phyloP scores from a whole-genome alignment of 495 filamentous ascomycete genomes.

The Achaetomiella virescens region DNA sequence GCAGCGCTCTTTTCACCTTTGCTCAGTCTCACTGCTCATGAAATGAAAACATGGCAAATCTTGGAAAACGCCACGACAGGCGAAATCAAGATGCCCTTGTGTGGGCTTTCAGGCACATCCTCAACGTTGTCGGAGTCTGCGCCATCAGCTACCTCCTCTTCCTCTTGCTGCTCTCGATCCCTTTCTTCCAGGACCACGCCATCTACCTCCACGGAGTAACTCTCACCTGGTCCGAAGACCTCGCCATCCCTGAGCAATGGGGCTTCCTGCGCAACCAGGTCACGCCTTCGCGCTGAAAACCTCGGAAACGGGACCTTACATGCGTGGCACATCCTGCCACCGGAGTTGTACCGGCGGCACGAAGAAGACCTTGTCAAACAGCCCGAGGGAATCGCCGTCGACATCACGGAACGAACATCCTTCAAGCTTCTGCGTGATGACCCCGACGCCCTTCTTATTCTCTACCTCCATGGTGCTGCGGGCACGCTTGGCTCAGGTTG shows the following conservation, averaged over 20 bases:
- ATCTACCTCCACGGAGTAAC: conserved; percentile 65
- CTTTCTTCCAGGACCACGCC: conserved; percentile 42
- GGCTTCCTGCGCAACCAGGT: conserved; percentile 75
- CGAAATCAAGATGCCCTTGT: too few relatives aligned
- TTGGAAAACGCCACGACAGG: too few relatives aligned
- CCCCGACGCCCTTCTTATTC: conserved; percentile 51
- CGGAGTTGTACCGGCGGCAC: conserved; percentile 53
- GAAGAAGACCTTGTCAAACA: conserved; percentile 45
- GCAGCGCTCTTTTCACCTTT: too few relatives aligned
- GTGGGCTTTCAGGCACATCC: too few relatives aligned
- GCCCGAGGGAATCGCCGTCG: conserved; percentile 35
- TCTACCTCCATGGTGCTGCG: conserved; percentile 52
- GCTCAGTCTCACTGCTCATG: too few relatives aligned
- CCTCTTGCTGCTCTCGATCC: conserved; percentile 39
- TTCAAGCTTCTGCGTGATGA: conserved; percentile 55
- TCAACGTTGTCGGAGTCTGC: too few relatives aligned
- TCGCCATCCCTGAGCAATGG: conserved; percentile 66
- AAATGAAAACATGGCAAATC: too few relatives aligned
- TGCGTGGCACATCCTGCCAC: conserved; percentile 64
- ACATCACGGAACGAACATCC: conserved; percentile 45
- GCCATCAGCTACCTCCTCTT: conserved; percentile 35
- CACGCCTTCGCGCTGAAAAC: conserved; percentile 58
- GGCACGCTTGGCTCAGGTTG: conserved; percentile 59
- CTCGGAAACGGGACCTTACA: conserved; percentile 51
- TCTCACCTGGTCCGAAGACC: conserved; percentile 55